Conservation (phyloP, 768 basidiomycete species). For the Sarcomyxa edulis region DNA sequence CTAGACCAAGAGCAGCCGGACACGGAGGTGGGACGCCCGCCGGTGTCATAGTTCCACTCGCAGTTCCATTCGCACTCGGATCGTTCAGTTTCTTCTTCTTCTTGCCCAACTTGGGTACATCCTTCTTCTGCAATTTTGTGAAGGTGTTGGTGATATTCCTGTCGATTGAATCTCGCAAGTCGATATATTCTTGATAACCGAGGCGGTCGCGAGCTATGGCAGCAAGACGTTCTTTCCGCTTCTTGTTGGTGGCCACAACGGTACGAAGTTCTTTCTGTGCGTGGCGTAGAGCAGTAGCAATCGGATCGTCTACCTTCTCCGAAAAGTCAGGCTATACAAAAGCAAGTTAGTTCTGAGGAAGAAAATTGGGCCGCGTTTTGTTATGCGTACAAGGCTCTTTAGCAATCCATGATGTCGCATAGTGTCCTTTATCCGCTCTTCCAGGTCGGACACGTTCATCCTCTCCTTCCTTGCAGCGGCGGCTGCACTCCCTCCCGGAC, state of each 20-base stretch:
- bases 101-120: slow-evolving; percentile 68
- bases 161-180: slow-evolving; percentile 81
- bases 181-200: slow-evolving; percentile 88
- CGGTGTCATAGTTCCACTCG: slow-evolving; percentile 21
- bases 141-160: slow-evolving; percentile 73
- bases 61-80: slow-evolving; percentile 19
- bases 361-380: background rate
- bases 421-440: slow-evolving; percentile 68
- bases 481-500: slow-evolving; percentile 75
- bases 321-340: slow-evolving; percentile 61
- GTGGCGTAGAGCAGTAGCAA: slow-evolving; percentile 84
- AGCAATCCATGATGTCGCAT: slow-evolving; percentile 74
- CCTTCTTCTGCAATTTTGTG: slow-evolving; percentile 79
- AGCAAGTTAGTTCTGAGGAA: background rate
- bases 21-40: slow-evolving; percentile 37
- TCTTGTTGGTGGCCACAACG: slow-evolving; percentile 80
- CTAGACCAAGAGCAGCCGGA: slow-evolving; percentile 67
- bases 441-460: slow-evolving; percentile 75
- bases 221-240: slow-evolving; percentile 67
- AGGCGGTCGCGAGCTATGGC: slow-evolving; percentile 80
- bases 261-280: slow-evolving; percentile 77
- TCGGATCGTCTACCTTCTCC: slow-evolving; percentile 87
- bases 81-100: slow-evolving; percentile 59
- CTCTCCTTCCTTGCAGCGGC: slow-evolving; percentile 72
- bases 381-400: slow-evolving; percentile 56